phyloP scores from a whole-genome alignment of 2,329 filamentous ascomycete genomes.

The Sclerotinia borealis region DNA sequence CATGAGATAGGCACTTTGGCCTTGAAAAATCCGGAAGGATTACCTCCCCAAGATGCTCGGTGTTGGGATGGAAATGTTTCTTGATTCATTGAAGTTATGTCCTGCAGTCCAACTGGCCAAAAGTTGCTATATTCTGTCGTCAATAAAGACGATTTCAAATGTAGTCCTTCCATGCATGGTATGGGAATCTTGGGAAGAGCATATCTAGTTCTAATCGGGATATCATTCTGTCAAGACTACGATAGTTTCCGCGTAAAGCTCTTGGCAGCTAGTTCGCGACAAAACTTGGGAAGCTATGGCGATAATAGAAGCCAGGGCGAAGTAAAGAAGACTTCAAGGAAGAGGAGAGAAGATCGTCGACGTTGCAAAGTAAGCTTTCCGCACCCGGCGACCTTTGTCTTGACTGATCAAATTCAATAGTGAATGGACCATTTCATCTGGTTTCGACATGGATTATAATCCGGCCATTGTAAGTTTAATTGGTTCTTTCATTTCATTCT shows the following conservation, averaged over 20 bases:
- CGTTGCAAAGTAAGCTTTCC: too few species aligned
- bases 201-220: background rate
- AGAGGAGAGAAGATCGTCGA: background rate
- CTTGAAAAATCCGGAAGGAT: background rate
- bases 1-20: background rate
- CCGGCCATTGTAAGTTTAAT: background rate
- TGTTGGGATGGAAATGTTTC: background rate
- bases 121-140: background rate
- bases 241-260: background rate
- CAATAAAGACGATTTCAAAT: background rate
- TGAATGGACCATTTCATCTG: too few species aligned
- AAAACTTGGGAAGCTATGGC: background rate
- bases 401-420: too few species aligned
- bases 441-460: too few species aligned
- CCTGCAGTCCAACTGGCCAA: background rate
- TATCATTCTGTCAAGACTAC: background rate
- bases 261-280: background rate
- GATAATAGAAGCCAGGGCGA: background rate
- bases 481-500: background rate
- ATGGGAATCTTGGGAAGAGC: background rate
- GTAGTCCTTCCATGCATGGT: background rate
- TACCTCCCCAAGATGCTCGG: background rate
- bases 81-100: too few species aligned
- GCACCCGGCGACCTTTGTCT: too few species aligned
- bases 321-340: background rate